These are phyloP conservation scores for Solanum dulcamara DNA, from an alignment of 257 asterid genomes.

Conservation along the genomic window DNA sequence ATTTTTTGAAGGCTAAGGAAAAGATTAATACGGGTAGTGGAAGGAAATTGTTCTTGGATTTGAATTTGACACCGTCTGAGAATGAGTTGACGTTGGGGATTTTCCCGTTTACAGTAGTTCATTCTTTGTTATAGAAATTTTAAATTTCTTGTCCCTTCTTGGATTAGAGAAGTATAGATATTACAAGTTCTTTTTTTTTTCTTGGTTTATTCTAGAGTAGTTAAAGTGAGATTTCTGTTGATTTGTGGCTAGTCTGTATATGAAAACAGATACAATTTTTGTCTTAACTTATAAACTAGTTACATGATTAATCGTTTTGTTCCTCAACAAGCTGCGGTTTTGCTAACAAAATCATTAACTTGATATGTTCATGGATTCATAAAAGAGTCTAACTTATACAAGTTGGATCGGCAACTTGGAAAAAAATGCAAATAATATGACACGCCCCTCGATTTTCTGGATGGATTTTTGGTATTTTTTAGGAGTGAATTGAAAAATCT, in stretches of 20 bases:
- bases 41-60: slow-evolving; percentile 11
- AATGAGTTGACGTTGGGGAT: slow-evolving; percentile 8
- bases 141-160: background rate
- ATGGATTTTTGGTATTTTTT: too few relatives aligned
- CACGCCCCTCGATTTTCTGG: too few relatives aligned
- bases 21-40: background rate
- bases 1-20: background rate
- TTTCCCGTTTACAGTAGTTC: background rate
- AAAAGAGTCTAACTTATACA: too few relatives aligned
- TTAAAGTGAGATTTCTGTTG: background rate
- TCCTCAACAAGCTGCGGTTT: background rate
- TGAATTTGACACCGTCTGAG: slow-evolving; percentile 17
- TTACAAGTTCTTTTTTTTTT: background rate
- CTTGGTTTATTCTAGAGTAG: too few relatives aligned
- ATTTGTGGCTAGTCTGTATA: background rate
- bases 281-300: too few relatives aligned
- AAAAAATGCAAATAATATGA: too few relatives aligned
- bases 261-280: background rate
- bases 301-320: too few relatives aligned
- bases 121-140: background rate
- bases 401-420: too few relatives aligned
- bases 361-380: too few relatives aligned
- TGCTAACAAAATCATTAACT: background rate
- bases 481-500: too few relatives aligned
- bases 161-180: background rate